These are phyloP conservation scores for Colletotrichum gloeosporioides DNA, from an alignment of 2,329 filamentous ascomycete species.

Conservation along the genomic window DNA sequence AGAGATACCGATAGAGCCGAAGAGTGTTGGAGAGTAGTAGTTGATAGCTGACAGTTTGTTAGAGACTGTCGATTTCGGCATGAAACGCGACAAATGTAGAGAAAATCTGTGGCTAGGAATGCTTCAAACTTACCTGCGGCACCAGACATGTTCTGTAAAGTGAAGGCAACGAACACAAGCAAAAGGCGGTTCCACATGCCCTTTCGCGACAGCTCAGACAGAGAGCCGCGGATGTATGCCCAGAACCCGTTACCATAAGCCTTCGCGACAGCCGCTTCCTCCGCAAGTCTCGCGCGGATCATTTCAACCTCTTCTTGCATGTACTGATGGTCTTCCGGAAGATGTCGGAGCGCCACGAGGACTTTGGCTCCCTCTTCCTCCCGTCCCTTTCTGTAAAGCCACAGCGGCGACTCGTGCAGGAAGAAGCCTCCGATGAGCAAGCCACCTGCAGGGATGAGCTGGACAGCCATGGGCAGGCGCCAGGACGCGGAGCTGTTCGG, in stretches of 20 bases:
- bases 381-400: constrained; percentile 26
- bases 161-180: constrained; percentile 42
- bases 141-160: constrained; percentile 45
- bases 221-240: constrained; percentile 38
- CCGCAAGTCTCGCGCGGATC: constrained; percentile 41
- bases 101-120: not conserved
- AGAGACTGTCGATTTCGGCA: not conserved
- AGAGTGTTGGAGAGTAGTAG: constrained; percentile 48
- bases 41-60: constrained; percentile 39
- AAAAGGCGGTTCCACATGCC: constrained; percentile 46
- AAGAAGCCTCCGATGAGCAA: constrained; percentile 51
- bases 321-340: constrained; percentile 45
- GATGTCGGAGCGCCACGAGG: constrained; percentile 46
- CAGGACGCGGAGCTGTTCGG: constrained; percentile 39
- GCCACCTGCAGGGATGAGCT: constrained; percentile 47
- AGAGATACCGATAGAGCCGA: constrained; percentile 49
- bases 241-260: constrained; percentile 36
- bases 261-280: constrained; percentile 36
- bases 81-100: not conserved
- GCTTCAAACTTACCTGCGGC: constrained; percentile 33
- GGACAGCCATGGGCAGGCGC: constrained; percentile 55
- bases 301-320: constrained; percentile 55
- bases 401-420: constrained; percentile 29
- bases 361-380: constrained; percentile 33
- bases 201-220: constrained; percentile 38